phyloP scores from a whole-genome alignment of 2,329 filamentous ascomycete species.

The Ceratocystis cacaofunesta region DNA sequence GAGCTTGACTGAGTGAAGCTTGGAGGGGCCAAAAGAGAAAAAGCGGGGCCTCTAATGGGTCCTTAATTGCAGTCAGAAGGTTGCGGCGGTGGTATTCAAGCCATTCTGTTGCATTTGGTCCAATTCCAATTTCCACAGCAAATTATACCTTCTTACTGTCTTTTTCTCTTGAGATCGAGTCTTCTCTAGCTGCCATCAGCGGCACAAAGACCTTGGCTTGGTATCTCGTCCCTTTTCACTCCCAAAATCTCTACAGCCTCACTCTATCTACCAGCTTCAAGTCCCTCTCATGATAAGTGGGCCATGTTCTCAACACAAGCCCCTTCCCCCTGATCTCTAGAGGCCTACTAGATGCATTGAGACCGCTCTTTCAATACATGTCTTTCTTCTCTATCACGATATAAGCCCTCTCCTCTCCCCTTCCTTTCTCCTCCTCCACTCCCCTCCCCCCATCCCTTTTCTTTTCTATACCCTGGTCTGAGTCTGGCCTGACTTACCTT shows the following conservation, averaged over 20 bases:
- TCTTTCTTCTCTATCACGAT: background rate
- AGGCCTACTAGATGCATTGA: background rate
- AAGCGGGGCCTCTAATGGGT: background rate
- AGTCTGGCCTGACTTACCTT: background rate
- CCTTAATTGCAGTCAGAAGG: background rate
- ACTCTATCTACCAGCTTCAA: background rate
- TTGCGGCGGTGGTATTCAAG: too few relatives aligned
- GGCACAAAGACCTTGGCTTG: background rate
- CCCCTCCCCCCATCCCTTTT: background rate
- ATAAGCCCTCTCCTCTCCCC: background rate
- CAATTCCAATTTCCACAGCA: background rate
- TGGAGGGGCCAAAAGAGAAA: background rate
- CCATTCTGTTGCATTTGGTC: background rate
- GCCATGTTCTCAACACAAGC: background rate
- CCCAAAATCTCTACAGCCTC: background rate
- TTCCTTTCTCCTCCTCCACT: background rate
- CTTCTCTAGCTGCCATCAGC: background rate
- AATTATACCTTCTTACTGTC: background rate
- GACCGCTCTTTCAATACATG: background rate
- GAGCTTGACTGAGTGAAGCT: background rate
- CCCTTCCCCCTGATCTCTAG: background rate
- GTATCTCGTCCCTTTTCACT: background rate
- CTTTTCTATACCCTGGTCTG: background rate
- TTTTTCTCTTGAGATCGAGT: background rate
- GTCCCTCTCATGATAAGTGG: background rate